These are phyloP conservation scores for Gomphus bonarii DNA, from an alignment of 1,284 basidiomycete genomes.

Conservation along the genomic window DNA sequence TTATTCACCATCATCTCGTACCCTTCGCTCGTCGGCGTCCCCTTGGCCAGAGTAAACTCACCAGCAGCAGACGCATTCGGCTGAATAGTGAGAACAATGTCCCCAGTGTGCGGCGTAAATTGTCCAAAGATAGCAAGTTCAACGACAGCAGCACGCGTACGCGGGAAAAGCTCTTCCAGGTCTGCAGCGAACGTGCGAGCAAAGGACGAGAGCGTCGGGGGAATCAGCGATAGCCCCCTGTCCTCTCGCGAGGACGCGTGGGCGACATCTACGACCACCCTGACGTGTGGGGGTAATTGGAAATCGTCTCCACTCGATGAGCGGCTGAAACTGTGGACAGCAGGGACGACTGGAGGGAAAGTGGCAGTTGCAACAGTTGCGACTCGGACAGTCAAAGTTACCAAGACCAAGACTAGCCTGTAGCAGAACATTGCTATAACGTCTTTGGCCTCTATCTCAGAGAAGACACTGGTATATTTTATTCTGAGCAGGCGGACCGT, in stretches of 20 bases:
- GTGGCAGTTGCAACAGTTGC: not conserved
- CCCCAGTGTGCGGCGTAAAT: not conserved
- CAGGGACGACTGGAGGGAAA: slow-evolving; percentile 4
- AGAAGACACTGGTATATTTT: no score
- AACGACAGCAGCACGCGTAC: not conserved
- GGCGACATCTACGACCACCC: slow-evolving; percentile 17
- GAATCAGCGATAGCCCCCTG: slow-evolving; percentile 23
- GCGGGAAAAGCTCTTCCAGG: not conserved
- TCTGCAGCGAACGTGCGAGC: slow-evolving; percentile 14
- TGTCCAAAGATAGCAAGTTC: not conserved
- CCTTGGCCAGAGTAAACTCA: slow-evolving; percentile 23
- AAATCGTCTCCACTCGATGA: not conserved
- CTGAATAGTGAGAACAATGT: slow-evolving; percentile 2
- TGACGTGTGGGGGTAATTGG: slow-evolving; percentile 10
- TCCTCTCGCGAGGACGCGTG: slow-evolving; percentile 15
- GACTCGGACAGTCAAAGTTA: not conserved
- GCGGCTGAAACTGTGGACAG: slow-evolving; percentile 2
- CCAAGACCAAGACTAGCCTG: not conserved
- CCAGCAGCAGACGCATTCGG: not conserved
- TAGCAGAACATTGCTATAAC: not conserved
- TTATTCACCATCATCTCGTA: slow-evolving; percentile 22
- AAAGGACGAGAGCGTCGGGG: slow-evolving; percentile 24
- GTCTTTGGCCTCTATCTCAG: no score
- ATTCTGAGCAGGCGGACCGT: no score
- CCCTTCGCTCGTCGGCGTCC: slow-evolving; percentile 24